These are phyloP conservation scores for Pichia inconspicua DNA, from an alignment of 1,139 yeast genomes.

Conservation along the genomic window DNA sequence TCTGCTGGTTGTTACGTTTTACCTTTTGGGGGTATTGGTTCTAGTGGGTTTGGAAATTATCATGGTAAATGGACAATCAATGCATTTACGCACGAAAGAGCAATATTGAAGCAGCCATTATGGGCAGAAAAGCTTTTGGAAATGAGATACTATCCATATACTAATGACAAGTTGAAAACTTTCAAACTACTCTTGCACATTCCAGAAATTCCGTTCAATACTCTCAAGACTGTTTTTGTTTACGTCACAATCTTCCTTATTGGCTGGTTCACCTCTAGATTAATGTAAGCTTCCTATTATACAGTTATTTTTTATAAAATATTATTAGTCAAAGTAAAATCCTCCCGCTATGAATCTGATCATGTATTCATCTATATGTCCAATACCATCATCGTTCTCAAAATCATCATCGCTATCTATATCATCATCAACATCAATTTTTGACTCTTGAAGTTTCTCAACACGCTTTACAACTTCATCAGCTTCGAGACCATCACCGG, in stretches of 20 bases:
- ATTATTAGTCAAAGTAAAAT: conserved; percentile 41
- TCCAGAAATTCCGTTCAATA: conserved; percentile 29
- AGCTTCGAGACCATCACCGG: conserved; percentile 19
- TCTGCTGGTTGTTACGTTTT: conserved; percentile 66
- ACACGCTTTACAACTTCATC: conserved; percentile 19
- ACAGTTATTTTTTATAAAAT: conserved; percentile 14
- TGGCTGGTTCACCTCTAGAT: conserved; percentile 21
- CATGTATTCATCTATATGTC: conserved; percentile 96
- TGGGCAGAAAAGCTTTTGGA: conserved; percentile 55
- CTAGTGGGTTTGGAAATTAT: conserved; percentile 73
- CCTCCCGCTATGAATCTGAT: conserved; percentile 83
- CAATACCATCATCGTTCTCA: conserved; percentile 67
- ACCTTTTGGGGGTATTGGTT: conserved; percentile 92
- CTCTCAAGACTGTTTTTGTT: not conserved
- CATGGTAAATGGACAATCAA: conserved; percentile 72
- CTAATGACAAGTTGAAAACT: conserved; percentile 31
- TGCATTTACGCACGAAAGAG: conserved; percentile 70
- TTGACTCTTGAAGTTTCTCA: conserved; percentile 5
- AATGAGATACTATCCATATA: conserved; percentile 66
- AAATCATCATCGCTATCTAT: conserved; percentile 26
- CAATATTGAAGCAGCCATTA: conserved; percentile 58
- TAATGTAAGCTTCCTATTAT: not conserved
- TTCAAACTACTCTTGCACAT: conserved; percentile 23
- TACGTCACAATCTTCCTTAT: conserved; percentile 24
- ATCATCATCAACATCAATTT: conserved; percentile 1